phyloP scores from a whole-genome alignment of 352 stramenopile species.

The Peronospora destructor region DNA sequence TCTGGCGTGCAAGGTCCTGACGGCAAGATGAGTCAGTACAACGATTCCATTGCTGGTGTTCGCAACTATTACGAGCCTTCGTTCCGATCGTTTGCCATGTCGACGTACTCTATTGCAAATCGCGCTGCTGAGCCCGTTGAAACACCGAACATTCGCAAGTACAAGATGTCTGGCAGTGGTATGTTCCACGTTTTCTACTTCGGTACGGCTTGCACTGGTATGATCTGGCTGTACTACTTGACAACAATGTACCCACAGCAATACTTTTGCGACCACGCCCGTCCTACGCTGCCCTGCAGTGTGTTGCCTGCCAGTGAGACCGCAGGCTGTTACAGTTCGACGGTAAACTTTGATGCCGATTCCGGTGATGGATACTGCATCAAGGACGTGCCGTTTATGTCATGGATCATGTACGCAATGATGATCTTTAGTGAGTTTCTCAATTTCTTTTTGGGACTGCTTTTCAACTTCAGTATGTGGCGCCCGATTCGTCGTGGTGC shows the following conservation, averaged over 20 bases:
- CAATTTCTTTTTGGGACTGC: slow-evolving; percentile 80
- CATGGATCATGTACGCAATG: slow-evolving; percentile 82
- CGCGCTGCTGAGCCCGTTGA: slow-evolving; percentile 78
- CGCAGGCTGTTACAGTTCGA: slow-evolving; percentile 53
- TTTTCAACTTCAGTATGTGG: slow-evolving; percentile 91
- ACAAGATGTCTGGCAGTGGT: slow-evolving; percentile 82
- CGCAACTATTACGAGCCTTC: slow-evolving; percentile 86
- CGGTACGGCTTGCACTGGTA: slow-evolving; percentile 44
- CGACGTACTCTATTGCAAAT: slow-evolving; percentile 85
- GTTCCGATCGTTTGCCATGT: slow-evolving; percentile 87
- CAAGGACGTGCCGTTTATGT: slow-evolving; percentile 44
- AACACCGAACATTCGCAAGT: slow-evolving; percentile 88
- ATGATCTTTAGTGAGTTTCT: slow-evolving; percentile 85
- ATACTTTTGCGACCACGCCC: slow-evolving; percentile 63
- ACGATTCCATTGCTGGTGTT: slow-evolving; percentile 60
- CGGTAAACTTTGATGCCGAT: slow-evolving; percentile 56
- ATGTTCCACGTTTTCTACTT: slow-evolving; percentile 88
- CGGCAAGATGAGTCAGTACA: slow-evolving; percentile 79
- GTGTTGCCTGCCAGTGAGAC: slow-evolving; percentile 45
- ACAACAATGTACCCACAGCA: slow-evolving; percentile 79
- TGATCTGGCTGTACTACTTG: slow-evolving; percentile 79
- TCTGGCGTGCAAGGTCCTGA: slow-evolving; percentile 75
- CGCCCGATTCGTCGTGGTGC: slow-evolving; percentile 81
- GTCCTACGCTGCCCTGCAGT: slow-evolving; percentile 64
- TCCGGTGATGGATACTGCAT: slow-evolving; percentile 80